Base-by-base conservation (phyloP, 2,329 filamentous ascomycete genomes). In the Cadophora sp. region DNA sequence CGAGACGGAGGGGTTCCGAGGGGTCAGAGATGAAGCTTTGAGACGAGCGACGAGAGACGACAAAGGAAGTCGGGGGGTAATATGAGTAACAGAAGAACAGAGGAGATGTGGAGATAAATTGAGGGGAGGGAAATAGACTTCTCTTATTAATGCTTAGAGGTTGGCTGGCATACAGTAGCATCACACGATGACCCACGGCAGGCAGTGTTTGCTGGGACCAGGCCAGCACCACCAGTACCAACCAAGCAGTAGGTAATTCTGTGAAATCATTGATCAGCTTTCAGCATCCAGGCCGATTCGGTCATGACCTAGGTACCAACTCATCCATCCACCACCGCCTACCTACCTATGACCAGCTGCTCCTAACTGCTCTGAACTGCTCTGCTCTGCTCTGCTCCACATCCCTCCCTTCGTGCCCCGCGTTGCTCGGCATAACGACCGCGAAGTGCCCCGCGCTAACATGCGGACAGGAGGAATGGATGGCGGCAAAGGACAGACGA, bases 1-100 rank as follows among this genome's bases (percentile, higher is more conserved):
- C 58, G 68, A 69, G 62, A 68, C 68, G 73, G 73, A 65, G 68
- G 33, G 50, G 51, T 60, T 56, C 67, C 69, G 72, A 51, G 24
- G 45, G 41, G 55, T 62, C n/a, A 62, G 59, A 66, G 61, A 62
- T 53, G 53, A 59, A 59, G 55, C 53, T 65, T 36, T n/a, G 27
- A 41, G 36, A 55, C 36, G 50, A n/a, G 36, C 47, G 18, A 30
- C n/a, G 50, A n/a, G 36, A 56, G 18, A 30, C n/a, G 24, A 48
- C 24, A n/a, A 65, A 20, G 41, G 30, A 43, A 62, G n/a, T 64
- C 55, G 14, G n/a, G 20, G 24, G 41, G 58, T 45, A 45, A 30
- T 59, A 20, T 41, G 43, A 36, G 53, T 13, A 59, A 59, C 48
- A 45, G 51, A 58, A 43, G 30, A 59, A 59, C 48, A 45, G 51